phyloP scores from a whole-genome alignment of 129 eudicot species.

The Tagetes patula region DNA sequence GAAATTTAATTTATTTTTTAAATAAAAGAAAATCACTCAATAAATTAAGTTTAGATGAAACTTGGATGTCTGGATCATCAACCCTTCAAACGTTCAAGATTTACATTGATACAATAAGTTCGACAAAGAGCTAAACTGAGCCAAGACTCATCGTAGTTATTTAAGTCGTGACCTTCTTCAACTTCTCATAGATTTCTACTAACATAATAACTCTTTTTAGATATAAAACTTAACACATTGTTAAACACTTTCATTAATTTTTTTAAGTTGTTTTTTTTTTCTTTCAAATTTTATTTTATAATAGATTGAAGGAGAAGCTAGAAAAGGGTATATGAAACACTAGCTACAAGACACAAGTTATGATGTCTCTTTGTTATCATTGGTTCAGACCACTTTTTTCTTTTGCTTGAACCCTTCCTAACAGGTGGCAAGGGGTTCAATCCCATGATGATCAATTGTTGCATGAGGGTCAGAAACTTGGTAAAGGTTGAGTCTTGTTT shows the following conservation, averaged over 20 bases:
- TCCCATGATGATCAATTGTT: slow-evolving; percentile 36
- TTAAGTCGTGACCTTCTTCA: too few relatives aligned
- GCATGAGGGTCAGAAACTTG: slow-evolving; percentile 25
- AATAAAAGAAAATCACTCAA: background rate
- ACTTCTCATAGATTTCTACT: background rate
- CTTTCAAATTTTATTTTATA: too few relatives aligned
- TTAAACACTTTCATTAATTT: background rate
- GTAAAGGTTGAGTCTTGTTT: slow-evolving; percentile 20
- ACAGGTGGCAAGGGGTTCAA: slow-evolving; percentile 12
- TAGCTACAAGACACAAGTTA: slow-evolving; percentile 36
- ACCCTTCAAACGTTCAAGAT: too few relatives aligned
- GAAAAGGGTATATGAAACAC: slow-evolving; percentile 22
- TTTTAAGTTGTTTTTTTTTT: background rate
- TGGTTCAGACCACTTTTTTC: slow-evolving; percentile 28
- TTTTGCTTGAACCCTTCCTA: slow-evolving; percentile 27
- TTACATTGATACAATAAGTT: too few relatives aligned
- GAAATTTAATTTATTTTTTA: background rate
- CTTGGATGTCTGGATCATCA: too few relatives aligned
- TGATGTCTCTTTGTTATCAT: slow-evolving; percentile 32
- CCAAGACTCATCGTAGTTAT: too few relatives aligned
- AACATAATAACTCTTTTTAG: background rate
- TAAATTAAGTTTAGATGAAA: too few relatives aligned
- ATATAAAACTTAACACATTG: background rate
- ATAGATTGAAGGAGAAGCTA: slow-evolving; percentile 9
- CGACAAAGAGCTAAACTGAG: too few relatives aligned